Evolutionary conservation across 2,329 filamentous ascomycete genomes (phyloP), one percentile per base, ranked within the genome.

Genomic region (Hymenoscyphus occultus): DNA sequence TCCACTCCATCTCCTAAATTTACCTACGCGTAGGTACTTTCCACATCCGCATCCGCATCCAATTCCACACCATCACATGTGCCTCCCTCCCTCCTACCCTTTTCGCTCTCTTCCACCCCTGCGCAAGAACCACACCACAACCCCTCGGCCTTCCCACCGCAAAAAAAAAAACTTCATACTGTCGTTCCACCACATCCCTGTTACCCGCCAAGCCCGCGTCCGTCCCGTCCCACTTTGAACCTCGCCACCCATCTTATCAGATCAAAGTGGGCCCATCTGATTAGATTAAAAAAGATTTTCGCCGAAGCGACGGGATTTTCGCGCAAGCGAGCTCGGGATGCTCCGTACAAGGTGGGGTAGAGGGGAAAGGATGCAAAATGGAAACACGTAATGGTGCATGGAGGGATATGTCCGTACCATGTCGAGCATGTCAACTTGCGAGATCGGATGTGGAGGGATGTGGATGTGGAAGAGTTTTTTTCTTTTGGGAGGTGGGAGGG

Each of bases 241-340:
- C 48, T 22, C 48, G 48, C 48, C 45, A 54, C 48, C 48, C 48
- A 54, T 54, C 48, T 54, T 54, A 54, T 54, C 48, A 54, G 48
- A 54, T 54, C 48, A 28, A 54, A 28, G 48, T 22, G 48, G 48
- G 10, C 10, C 48, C 48, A 54, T 54, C 48, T 54, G 48, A 54
- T 54, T 54, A 54, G 48, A 54, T 54, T 54, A 19, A 51, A 48
- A 48, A 51, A 3, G 16, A 48, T 28, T 28, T 28, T 28, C 28
- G 28, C 28, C 28, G 28, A 28, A 28, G 1, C 28, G 28, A 28
- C 28, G 28, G 28, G 28, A 28, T 28, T 28, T 22, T 22, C 22
- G 22, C 28, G 28, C 28, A 28, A 28, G 28, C 28, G 42, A 48
- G 42, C n/a, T 14, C 42, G 42, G 42, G 42, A 6, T 19, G 5